Conservation (phyloP, 1,284 basidiomycete species). For the Anthracocystis setariae region DNA sequence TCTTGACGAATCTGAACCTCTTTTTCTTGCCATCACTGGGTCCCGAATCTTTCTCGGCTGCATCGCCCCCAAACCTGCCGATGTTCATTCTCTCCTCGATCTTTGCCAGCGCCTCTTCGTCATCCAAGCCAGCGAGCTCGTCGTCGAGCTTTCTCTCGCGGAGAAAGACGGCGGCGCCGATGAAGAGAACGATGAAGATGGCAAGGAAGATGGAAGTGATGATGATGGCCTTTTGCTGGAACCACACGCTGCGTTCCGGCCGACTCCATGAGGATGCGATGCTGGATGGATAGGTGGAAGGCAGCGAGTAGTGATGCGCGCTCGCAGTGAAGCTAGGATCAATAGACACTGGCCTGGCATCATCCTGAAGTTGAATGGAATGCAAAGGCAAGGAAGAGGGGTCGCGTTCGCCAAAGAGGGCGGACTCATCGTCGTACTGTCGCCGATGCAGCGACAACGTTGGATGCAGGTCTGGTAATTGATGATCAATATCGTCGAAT, state of each 20-base stretch:
- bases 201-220: conserved; percentile 65
- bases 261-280: conserved; percentile 55
- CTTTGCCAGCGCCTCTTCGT: conserved; percentile 46
- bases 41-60: conserved; percentile 20
- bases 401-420: conserved; percentile 28
- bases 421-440: conserved; percentile 25
- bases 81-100: conserved; percentile 48
- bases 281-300: conserved; percentile 50
- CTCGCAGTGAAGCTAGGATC: conserved; percentile 1
- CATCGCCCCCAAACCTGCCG: conserved; percentile 20
- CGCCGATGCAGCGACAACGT: conserved; percentile 15
- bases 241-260: conserved; percentile 59
- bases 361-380: conserved; percentile 4
- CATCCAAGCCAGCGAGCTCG: conserved; percentile 44
- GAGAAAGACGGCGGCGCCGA: conserved; percentile 64
- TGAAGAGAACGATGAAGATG: conserved; percentile 66
- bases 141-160: conserved; percentile 57
- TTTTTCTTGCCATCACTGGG: conserved; percentile 18
- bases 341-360: background rate
- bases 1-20: conserved; percentile 22
- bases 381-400: conserved; percentile 5
- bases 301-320: conserved; percentile 39
- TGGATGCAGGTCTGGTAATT: conserved; percentile 9
- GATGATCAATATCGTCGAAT: conserved; percentile 24
- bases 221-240: conserved; percentile 63